Conservation (phyloP, 208 protist species). For the Leishmania aethiopica region DNA sequence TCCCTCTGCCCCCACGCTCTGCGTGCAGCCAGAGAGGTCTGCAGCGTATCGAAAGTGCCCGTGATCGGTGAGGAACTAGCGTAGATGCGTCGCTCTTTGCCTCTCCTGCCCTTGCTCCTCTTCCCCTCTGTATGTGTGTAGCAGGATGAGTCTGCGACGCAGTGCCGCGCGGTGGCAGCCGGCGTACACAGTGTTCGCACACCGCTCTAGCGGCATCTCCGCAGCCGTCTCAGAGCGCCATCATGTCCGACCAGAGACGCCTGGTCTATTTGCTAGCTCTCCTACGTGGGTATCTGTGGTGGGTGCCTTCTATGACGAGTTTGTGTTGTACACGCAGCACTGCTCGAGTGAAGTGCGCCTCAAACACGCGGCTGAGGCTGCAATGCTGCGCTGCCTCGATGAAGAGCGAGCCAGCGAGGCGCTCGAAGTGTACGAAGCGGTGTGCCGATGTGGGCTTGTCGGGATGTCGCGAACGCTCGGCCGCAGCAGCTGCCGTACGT, state of each 20-base stretch:
- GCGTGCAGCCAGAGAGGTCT: background rate
- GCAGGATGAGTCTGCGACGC: conserved; percentile 8
- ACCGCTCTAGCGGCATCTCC: background rate
- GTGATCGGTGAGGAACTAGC: background rate
- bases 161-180: background rate
- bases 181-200: background rate
- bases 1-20: background rate
- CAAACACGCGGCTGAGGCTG: conserved; percentile 21
- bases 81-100: background rate
- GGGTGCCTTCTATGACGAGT: conserved; percentile 28
- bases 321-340: conserved; percentile 5
- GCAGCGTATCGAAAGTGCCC: background rate
- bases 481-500: background rate
- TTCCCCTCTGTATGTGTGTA: background rate
- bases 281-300: conserved; percentile 39
- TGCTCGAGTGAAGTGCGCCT: conserved; percentile 6
- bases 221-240: background rate
- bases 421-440: conserved; percentile 49
- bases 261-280: conserved; percentile 11
- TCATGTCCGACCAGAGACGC: background rate
- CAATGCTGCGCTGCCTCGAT: conserved; percentile 64
- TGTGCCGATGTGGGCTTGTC: conserved; percentile 40
- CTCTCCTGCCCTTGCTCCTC: background rate
- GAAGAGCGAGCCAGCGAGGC: conserved; percentile 54
- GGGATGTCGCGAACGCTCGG: conserved; percentile 5